Conservation (phyloP, 2,329 filamentous ascomycete genomes). For the Lithohypha guttulata region DNA sequence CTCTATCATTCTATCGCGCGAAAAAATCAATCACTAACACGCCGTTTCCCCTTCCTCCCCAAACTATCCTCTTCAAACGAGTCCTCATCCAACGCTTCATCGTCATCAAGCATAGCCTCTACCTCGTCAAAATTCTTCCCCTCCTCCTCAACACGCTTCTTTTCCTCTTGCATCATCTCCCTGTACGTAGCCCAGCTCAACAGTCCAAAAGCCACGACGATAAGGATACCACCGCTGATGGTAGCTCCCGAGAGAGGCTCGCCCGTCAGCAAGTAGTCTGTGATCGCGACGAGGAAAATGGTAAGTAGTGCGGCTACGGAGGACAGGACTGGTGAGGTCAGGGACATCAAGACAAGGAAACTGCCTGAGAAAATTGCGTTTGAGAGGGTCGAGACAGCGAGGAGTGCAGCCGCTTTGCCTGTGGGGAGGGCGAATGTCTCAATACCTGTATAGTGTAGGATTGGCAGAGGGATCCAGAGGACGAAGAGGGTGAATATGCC, state of each 20-base stretch:
- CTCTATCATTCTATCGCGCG: no score
- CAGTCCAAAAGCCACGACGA: conserved; percentile 77
- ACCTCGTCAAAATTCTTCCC: conserved; percentile 34
- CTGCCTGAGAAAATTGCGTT: conserved; percentile 89
- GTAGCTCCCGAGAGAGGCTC: conserved; percentile 63
- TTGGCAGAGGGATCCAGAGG: conserved; percentile 81
- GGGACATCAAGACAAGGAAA: conserved; percentile 82
- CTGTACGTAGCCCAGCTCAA: conserved; percentile 84
- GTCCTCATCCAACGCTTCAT: conserved; percentile 2
- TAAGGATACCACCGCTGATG: conserved; percentile 71
- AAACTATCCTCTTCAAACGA: conserved; percentile 10
- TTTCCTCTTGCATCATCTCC: conserved; percentile 79
- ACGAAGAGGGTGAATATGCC: conserved; percentile 75
- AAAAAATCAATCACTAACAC: conserved; percentile 3
- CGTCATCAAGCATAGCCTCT: conserved; percentile 17
- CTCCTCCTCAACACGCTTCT: conserved; percentile 41
- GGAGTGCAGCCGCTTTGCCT: conserved; percentile 66
- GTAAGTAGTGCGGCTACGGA: conserved; percentile 88
- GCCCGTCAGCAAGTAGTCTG: conserved; percentile 78
- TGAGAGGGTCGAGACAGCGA: conserved; percentile 67
- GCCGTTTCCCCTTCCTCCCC: not conserved
- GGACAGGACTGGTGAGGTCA: conserved; percentile 85
- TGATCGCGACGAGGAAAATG: conserved; percentile 90
- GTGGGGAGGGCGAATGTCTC: conserved; percentile 75
- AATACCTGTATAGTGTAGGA: conserved; percentile 66